Evolutionary conservation across 768 basidiomycete species (phyloP).

Genomic region (Boletus speciosus): DNA sequence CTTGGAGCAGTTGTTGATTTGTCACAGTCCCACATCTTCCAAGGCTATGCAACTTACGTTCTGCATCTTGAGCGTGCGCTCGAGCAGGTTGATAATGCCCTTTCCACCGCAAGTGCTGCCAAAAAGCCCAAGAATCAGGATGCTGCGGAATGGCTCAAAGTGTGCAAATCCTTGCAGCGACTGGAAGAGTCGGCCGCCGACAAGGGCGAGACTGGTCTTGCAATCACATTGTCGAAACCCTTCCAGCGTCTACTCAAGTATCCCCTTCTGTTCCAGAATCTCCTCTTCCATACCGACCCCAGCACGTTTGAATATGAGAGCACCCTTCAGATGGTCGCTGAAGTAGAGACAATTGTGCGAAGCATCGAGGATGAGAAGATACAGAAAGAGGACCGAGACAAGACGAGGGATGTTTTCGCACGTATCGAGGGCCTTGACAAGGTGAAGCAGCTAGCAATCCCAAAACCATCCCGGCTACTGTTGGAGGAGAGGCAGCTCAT

Average conservation of each 20-base stretch:
- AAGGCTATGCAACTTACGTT: slow-evolving; percentile 92
- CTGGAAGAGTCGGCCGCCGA: slow-evolving; percentile 79
- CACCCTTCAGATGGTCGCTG: slow-evolving; percentile 93
- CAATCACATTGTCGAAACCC: slow-evolving; percentile 94
- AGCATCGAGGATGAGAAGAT: slow-evolving; percentile 99
- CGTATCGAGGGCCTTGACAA: slow-evolving; percentile 96
- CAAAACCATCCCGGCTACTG: slow-evolving; percentile 86
- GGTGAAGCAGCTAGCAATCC: slow-evolving; percentile 86
- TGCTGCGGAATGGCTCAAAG: slow-evolving; percentile 70
- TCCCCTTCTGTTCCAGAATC: slow-evolving; percentile 94
- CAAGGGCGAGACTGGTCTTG: slow-evolving; percentile 90
- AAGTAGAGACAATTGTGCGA: slow-evolving; percentile 93
- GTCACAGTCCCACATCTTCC: slow-evolving; percentile 82
- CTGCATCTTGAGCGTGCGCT: slow-evolving; percentile 91
- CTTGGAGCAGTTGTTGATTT: slow-evolving; percentile 17
- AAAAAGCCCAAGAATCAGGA: slow-evolving; percentile 86
- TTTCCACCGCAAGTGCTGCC: slow-evolving; percentile 55
- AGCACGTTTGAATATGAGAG: slow-evolving; percentile 97
- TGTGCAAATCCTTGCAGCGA: slow-evolving; percentile 68
- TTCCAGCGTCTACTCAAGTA: slow-evolving; percentile 97
- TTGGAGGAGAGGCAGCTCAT: slow-evolving; percentile 69
- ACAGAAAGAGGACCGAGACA: slow-evolving; percentile 92
- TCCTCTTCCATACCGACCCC: slow-evolving; percentile 95
- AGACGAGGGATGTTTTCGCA: slow-evolving; percentile 91
- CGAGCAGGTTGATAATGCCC: slow-evolving; percentile 78